Conservation (phyloP, 2,329 filamentous ascomycete species). For the Dactylonectria estremocensis region DNA sequence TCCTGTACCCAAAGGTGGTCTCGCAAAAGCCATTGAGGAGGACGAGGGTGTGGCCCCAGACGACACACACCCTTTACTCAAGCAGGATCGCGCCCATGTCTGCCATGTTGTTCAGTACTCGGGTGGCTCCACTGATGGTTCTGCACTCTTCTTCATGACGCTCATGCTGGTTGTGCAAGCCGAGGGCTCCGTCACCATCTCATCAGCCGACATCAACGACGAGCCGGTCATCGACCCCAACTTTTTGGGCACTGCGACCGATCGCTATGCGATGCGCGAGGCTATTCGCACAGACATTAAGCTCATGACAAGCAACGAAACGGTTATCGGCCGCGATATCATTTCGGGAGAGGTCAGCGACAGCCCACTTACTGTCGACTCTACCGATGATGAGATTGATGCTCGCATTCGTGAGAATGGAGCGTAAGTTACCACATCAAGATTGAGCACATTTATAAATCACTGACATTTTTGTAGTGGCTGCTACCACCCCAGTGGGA, state of each 20-base stretch:
- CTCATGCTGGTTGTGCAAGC: constrained; percentile 47
- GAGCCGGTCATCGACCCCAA: constrained; percentile 50
- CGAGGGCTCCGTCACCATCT: constrained; percentile 47
- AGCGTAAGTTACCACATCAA: constrained; percentile 13
- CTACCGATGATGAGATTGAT: constrained; percentile 51
- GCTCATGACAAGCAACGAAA: constrained; percentile 37
- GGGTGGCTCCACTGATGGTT: constrained; percentile 38
- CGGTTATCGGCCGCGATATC: constrained; percentile 39
- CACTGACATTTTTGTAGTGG: constrained; percentile 26
- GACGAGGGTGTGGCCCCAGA: constrained; percentile 5
- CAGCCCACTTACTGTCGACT: constrained; percentile 36
- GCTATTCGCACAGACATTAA: constrained; percentile 44
- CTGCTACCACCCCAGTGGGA: constrained; percentile 50
- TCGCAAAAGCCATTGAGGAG: constrained; percentile 17
- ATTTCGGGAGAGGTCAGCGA: constrained; percentile 42
- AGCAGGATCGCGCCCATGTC: constrained; percentile 35
- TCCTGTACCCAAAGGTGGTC: constrained; percentile 19
- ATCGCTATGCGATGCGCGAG: constrained; percentile 50
- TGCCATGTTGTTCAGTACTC: constrained; percentile 42
- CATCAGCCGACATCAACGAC: constrained; percentile 37
- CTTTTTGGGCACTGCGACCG: constrained; percentile 49
- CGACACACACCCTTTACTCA: constrained; percentile 7
- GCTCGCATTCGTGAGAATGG: constrained; percentile 37
- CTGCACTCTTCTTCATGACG: constrained; percentile 39
- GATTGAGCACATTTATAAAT: background rate